Percentiles rank a stretch among this genome's conserved stretches.
phyloP scores from a whole-genome alignment of 352 stramenopile species.

The Labyrinthula sp. region DNA sequence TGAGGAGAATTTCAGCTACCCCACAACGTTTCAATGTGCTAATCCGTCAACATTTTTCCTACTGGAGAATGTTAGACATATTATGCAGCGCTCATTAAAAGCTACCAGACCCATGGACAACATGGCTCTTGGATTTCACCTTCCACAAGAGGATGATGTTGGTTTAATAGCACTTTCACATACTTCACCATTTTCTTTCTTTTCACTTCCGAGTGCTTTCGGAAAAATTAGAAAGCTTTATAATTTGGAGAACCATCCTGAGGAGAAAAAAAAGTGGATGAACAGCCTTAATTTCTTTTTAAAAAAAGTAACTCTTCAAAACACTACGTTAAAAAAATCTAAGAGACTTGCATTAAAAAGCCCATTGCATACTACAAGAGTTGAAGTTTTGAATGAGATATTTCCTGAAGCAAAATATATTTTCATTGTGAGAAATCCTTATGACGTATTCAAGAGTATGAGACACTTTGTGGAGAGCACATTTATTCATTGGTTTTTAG shows the following conservation, averaged over 20 bases:
- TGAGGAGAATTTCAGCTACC: constrained; percentile 35
- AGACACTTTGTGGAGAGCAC: constrained; percentile 31
- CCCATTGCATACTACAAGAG: constrained; percentile 26
- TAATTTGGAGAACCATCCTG: constrained; percentile 23
- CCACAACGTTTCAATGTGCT: constrained; percentile 39
- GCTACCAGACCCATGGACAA: constrained; percentile 41
- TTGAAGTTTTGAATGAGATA: constrained; percentile 28
- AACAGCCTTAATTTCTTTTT: constrained; percentile 23
- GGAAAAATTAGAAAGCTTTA: constrained; percentile 29
- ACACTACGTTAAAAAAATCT: constrained; percentile 12
- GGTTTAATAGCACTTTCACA: constrained; percentile 32
- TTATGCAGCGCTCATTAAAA: too few species aligned
- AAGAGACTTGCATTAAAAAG: constrained; percentile 31
- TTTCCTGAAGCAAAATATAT: constrained; percentile 33
- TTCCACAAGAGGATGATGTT: constrained; percentile 42
- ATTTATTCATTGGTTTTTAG: constrained; percentile 31
- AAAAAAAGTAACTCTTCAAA: constrained; percentile 8
- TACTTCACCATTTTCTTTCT: constrained; percentile 36
- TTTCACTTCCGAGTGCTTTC: constrained; percentile 37
- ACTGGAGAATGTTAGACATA: constrained; percentile 38
- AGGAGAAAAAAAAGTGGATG: constrained; percentile 27
- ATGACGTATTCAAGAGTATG: constrained; percentile 28
- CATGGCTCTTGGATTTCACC: constrained; percentile 37
- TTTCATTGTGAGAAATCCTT: constrained; percentile 34
- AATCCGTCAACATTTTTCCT: constrained; percentile 38